Conservation (phyloP, 2,329 filamentous ascomycete species). For the Torrubiella hemipterigena region DNA sequence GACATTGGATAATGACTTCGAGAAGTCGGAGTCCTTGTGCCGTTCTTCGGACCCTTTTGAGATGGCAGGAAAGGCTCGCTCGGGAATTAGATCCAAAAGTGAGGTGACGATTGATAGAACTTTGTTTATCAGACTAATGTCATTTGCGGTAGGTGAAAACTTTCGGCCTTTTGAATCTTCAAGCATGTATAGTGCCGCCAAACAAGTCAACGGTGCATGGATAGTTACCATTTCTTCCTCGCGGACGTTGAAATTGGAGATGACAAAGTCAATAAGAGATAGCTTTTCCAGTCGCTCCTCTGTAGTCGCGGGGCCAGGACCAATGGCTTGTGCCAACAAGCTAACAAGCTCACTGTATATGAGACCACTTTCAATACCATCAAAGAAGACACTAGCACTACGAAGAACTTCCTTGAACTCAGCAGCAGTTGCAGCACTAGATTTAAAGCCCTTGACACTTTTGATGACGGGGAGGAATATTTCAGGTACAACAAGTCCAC, state of each 20-base stretch:
- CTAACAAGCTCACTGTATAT: slow-evolving; percentile 78
- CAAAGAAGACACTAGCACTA: slow-evolving; percentile 92
- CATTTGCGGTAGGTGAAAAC: slow-evolving; percentile 22
- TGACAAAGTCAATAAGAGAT: slow-evolving; percentile 66
- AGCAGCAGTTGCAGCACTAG: slow-evolving; percentile 47
- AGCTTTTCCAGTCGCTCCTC: slow-evolving; percentile 50
- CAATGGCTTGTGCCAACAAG: slow-evolving; percentile 50
- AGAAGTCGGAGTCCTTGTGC: slow-evolving; percentile 2
- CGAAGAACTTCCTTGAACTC: slow-evolving; percentile 79
- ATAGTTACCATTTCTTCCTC: slow-evolving; percentile 92
- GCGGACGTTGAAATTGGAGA: slow-evolving; percentile 79
- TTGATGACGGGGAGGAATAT: slow-evolving; percentile 79
- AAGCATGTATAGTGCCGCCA: slow-evolving; percentile 51
- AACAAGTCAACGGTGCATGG: slow-evolving; percentile 62
- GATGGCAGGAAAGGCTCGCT: slow-evolving; percentile 40
- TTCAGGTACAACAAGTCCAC: slow-evolving; percentile 74
- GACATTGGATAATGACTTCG: slow-evolving; percentile 14
- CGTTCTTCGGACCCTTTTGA: slow-evolving; percentile 12
- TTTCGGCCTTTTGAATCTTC: slow-evolving; percentile 34
- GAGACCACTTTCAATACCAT: slow-evolving; percentile 86
- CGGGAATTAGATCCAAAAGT: slow-evolving; percentile 52
- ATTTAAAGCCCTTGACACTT: slow-evolving; percentile 66
- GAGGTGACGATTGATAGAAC: slow-evolving; percentile 38
- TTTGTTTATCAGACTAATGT: slow-evolving; percentile 16
- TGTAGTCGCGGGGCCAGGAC: slow-evolving; percentile 27